Conservation (phyloP, 2,329 filamentous ascomycete species). For the Fusarium equiseti region DNA sequence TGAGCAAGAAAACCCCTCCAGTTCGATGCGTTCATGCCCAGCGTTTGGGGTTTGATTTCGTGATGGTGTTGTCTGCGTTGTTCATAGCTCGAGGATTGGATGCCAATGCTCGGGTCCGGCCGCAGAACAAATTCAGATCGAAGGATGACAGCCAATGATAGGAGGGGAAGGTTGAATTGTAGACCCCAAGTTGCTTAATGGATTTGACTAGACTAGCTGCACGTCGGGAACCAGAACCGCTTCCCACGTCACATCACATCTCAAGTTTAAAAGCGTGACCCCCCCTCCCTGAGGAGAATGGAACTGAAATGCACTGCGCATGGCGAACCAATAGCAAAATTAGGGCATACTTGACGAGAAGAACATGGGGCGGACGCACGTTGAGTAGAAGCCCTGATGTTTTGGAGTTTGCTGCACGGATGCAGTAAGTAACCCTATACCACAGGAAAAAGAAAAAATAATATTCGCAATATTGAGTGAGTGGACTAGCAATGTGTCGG, state of each 20-base stretch:
- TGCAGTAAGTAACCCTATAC: constrained; percentile 38
- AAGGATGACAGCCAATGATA: constrained; percentile 18
- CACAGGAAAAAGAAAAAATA: constrained; percentile 18
- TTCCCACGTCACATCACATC: constrained; percentile 40
- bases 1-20: constrained; percentile 36
- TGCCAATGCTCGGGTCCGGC: constrained; percentile 33
- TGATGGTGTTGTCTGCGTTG: constrained; percentile 44
- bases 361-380: constrained; percentile 23
- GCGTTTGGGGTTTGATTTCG: constrained; percentile 25
- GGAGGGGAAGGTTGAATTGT: background rate
- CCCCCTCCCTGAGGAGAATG: background rate
- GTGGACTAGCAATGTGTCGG: background rate
- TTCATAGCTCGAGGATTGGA: constrained; percentile 25
- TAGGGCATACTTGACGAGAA: constrained; percentile 21
- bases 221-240: constrained; percentile 43
- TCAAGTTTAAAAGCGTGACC: constrained; percentile 28
- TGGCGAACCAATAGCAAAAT: constrained; percentile 32
- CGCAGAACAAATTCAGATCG: constrained; percentile 32
- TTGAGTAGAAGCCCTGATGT: constrained; percentile 25
- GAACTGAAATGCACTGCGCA: constrained; percentile 3
- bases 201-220: constrained; percentile 34
- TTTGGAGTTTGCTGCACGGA: constrained; percentile 16
- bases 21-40: constrained; percentile 48
- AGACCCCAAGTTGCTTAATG: constrained; percentile 6
- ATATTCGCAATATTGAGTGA: constrained; percentile 5